Evolutionary conservation across 768 basidiomycete genomes (phyloP), one percentile per base, ranked within the genome.

Genomic region (Collybia sordida): DNA sequence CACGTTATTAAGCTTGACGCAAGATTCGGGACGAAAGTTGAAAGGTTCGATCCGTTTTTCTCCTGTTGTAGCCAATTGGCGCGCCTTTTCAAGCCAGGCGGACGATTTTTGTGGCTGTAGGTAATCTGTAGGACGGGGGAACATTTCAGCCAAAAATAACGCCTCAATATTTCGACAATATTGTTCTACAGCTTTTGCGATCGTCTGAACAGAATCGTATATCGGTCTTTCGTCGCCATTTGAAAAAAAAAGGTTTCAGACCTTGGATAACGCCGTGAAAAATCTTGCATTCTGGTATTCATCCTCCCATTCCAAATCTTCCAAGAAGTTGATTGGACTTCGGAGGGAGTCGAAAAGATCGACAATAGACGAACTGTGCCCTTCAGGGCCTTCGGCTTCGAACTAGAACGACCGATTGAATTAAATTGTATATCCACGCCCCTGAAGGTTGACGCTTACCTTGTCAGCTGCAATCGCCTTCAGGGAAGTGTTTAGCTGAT

Each of bases 1-100:
- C 55, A 98, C 85, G 66, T 98, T 98, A 75, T 99, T 99, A 44
- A 98, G 79, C 73, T 98, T 98, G 64, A 99, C 91, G 61, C 95
- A 98, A 0, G 93, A 93, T 72, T 96, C 84, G 0, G 94, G 81
- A 43, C 81, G 85, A 74, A 99, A 98, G 60, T 94, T 92, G 77
- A 95, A 99, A 1, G 93, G 90, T 59, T 94, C 93, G 38, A 95
- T 79, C 66, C 90, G 95, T 77, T 91, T 94, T 67, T 98, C 95
- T 39, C 86, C 86, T 42, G 82, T 72, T 3, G 77, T 75, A 8
- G 91, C 76, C 2, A 95, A 82, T 58, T 85, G 83, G 54, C 85
- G 82, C 3, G 92, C 92, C 59, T 85, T 91, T 68, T 93, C 90
- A 14, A 93, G 75, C 88, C 90, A 93, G 0, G 90, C 90, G 6